These are phyloP conservation scores for Blastobotrys muscicola DNA, from an alignment of 805 yeast species.

Conservation along the genomic window DNA sequence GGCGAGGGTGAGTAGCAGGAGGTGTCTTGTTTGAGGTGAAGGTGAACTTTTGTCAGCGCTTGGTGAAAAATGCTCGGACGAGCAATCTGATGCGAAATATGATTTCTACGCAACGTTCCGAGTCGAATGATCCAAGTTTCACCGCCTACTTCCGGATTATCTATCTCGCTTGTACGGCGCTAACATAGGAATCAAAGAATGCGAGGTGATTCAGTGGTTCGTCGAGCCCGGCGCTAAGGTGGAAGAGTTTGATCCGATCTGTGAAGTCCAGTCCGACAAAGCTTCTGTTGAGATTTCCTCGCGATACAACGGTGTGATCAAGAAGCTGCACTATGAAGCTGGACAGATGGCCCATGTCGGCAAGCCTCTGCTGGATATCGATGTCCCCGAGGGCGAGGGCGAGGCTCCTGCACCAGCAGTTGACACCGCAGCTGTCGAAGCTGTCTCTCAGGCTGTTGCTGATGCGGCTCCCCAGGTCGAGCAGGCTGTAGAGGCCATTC, in stretches of 20 bases:
- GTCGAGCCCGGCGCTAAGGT: slow-evolving; percentile 28
- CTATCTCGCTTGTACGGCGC: too few species aligned
- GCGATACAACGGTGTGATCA: slow-evolving; percentile 25
- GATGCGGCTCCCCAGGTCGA: slow-evolving; percentile 2
- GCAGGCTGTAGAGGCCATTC: neutral
- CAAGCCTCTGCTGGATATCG: slow-evolving; percentile 26
- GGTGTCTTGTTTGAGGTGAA: neutral
- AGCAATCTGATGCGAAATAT: too few species aligned
- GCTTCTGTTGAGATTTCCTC: slow-evolving; percentile 30
- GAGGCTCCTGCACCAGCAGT: slow-evolving; percentile 4
- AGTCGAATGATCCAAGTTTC: too few species aligned
- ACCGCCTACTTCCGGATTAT: too few species aligned
- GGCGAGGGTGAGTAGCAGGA: slow-evolving; percentile 25
- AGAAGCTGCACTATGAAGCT: slow-evolving; percentile 25
- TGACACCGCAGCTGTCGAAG: slow-evolving; percentile 1
- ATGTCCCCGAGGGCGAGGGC: slow-evolving; percentile 17
- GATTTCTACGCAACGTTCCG: too few species aligned
- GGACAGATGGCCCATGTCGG: slow-evolving; percentile 30
- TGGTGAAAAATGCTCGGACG: too few species aligned
- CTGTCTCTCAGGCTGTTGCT: slow-evolving; percentile 2
- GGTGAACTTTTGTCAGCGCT: neutral
- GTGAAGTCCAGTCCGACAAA: slow-evolving; percentile 29
- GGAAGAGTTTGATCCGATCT: slow-evolving; percentile 28
- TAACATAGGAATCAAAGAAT: slow-evolving; percentile 23
- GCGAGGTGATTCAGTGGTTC: slow-evolving; percentile 31